Evolutionary conservation across 345 rosid species (phyloP).

Genomic region (Streptanthus diversifolius): DNA sequence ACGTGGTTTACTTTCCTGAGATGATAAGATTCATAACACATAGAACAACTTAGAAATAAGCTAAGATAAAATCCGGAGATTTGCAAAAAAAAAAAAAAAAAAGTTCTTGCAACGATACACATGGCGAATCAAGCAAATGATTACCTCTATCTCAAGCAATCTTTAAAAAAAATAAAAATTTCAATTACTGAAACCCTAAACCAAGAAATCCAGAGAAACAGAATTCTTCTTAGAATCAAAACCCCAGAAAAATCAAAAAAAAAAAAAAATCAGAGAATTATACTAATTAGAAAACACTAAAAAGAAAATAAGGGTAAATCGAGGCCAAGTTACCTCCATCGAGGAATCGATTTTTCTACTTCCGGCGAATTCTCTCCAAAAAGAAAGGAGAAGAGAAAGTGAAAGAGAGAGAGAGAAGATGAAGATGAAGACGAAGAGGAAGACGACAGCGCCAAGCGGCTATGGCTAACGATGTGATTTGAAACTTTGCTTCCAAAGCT

Average conservation of each 20-base stretch:
- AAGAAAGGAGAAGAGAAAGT: not conserved
- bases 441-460: conserved; percentile 36
- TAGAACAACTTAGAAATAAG: not conserved
- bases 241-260: not conserved
- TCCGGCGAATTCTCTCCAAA: conserved; percentile 13
- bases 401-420: not conserved
- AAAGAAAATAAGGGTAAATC: not conserved
- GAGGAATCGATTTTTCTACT: conserved; percentile 12
- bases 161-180: not conserved
- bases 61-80: not conserved
- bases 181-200: conserved; percentile 13
- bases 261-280: conserved; percentile 2
- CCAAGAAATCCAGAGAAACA: conserved; percentile 2
- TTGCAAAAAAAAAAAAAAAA: not conserved
- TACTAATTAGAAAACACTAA: conserved; percentile 9
- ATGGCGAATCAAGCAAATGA: conserved; percentile 4
- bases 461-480: conserved; percentile 25
- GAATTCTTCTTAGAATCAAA: not conserved
- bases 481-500: conserved; percentile 15
- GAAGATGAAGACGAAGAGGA: not conserved
- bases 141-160: conserved; percentile 19
- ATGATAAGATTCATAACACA: not conserved
- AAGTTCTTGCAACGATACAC: not conserved
- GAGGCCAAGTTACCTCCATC: conserved; percentile 31
- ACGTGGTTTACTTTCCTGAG: not conserved